Base-by-base conservation (phyloP, 1,284 basidiomycete species). In the Tylopilus sp. region DNA sequence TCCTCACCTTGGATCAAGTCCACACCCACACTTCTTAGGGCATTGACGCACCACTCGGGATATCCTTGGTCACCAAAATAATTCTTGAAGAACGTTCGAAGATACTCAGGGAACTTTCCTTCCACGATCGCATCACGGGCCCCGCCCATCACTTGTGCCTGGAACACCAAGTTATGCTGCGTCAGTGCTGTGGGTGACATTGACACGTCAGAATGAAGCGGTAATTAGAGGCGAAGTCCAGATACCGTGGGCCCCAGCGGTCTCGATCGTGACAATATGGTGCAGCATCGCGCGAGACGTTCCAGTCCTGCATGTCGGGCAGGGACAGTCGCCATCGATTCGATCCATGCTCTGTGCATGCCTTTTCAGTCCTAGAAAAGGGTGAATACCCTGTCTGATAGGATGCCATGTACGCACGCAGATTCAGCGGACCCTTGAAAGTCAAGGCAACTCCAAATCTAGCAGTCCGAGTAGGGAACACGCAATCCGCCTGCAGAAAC, bases 371-470 rank as follows among this genome's bases (percentile, higher is more conserved):
- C 78, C 89, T 81, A 54, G 29, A 43, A 12, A 40, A 37, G 37
- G 41, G 35, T 58, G 23, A 52, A 33, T 35, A 44, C 30, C 34
- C 28, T 38, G 44, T 41, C 33, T 25, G 36, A 47, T 12, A 40
- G 18, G 21, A 23, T 15, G 13, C 23, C n/a, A 41, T 26, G 15
- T 19, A 68, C 79, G 44, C 57, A 87, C 88, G 79, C 15, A 92
- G 76, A 64, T 92, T 92, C 16, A 93, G 59, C 9, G 89, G 88
- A 0, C 90, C 90, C 15, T 71, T 74, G 59, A 81, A 81, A 9
- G 91, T 92, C 49, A 93, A 65, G 4, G 90, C 91, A 13, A 93
- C 85, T 1, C 90, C 90, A 62, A 93, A 93, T 19, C 90, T 78
- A 21, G 90, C 90, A 1, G 90, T 92, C 48, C 88, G 76, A 4